phyloP scores from a whole-genome alignment of 805 yeast genomes.

The Cyberlindnera petersonii region DNA sequence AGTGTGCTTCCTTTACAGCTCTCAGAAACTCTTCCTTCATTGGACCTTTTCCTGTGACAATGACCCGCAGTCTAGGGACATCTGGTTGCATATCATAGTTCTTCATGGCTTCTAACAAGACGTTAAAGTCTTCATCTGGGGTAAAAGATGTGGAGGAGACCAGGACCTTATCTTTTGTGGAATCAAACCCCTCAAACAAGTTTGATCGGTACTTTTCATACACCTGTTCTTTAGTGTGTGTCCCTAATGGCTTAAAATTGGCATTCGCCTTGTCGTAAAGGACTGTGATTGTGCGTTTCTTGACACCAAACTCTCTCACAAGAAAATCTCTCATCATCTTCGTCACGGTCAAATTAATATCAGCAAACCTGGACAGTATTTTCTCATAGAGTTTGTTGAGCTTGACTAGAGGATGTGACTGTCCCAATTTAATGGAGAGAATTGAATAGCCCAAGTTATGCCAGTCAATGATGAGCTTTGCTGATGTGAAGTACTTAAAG shows the following conservation, averaged over 20 bases:
- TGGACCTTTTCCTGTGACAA: constrained; percentile 99
- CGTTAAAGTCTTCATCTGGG: constrained; percentile 84
- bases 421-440: constrained; percentile 56
- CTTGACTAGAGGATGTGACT: constrained; percentile 55
- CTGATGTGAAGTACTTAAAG: constrained; percentile 48
- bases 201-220: constrained; percentile 35
- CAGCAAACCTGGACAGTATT: constrained; percentile 57
- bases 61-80: constrained; percentile 51
- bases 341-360: constrained; percentile 78
- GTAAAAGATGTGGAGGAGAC: constrained; percentile 92
- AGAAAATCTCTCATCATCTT: constrained; percentile 63
- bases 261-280: constrained; percentile 84
- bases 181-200: constrained; percentile 34
- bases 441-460: constrained; percentile 90
- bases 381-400: constrained; percentile 61
- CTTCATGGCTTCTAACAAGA: constrained; percentile 65
- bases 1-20: constrained; percentile 41
- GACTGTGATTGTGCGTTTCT: constrained; percentile 47
- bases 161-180: constrained; percentile 51
- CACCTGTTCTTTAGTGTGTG: constrained; percentile 25
- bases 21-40: constrained; percentile 49
- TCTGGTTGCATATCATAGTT: constrained; percentile 35
- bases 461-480: constrained; percentile 86
- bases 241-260: constrained; percentile 50
- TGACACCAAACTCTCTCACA: constrained; percentile 49